Conservation (phyloP, 2,329 filamentous ascomycete genomes). For the Claviceps fusiformis region DNA sequence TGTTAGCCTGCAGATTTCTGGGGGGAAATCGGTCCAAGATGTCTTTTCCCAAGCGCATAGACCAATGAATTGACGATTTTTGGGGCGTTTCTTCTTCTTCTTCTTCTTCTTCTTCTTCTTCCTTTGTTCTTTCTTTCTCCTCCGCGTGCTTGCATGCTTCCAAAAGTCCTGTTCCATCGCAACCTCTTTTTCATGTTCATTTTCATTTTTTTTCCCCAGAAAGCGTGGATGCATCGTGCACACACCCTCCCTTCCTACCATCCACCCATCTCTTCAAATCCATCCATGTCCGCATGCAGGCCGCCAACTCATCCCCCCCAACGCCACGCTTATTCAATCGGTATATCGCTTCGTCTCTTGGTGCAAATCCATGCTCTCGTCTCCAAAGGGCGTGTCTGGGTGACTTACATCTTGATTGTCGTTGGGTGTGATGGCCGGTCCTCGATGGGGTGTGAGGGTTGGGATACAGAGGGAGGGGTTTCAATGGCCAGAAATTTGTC, state of each 20-base stretch:
- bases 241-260: neutral
- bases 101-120: neutral
- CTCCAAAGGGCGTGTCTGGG: neutral
- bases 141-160: conserved; percentile 1
- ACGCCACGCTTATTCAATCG: conserved; percentile 3
- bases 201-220: neutral
- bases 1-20: conserved; percentile 14
- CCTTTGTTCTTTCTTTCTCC: neutral
- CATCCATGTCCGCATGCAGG: conserved; percentile 3
- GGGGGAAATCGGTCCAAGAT: no score
- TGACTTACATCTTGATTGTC: conserved; percentile 33
- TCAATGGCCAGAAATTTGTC: conserved; percentile 27
- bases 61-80: neutral
- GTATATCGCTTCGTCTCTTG: neutral
- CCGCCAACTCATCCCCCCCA: neutral
- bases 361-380: neutral
- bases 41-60: neutral
- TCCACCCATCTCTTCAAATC: neutral
- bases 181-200: neutral
- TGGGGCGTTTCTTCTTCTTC: neutral
- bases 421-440: conserved; percentile 28
- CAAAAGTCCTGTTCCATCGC: neutral
- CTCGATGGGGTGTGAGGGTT: conserved; percentile 22
- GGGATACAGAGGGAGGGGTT: conserved; percentile 25
- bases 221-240: neutral